A percentile compares a stretch with the other conserved stretches of the same genome.
Evolutionary conservation across 2,329 filamentous ascomycete genomes (phyloP).

Genomic region (Alternaria conjuncta): DNA sequence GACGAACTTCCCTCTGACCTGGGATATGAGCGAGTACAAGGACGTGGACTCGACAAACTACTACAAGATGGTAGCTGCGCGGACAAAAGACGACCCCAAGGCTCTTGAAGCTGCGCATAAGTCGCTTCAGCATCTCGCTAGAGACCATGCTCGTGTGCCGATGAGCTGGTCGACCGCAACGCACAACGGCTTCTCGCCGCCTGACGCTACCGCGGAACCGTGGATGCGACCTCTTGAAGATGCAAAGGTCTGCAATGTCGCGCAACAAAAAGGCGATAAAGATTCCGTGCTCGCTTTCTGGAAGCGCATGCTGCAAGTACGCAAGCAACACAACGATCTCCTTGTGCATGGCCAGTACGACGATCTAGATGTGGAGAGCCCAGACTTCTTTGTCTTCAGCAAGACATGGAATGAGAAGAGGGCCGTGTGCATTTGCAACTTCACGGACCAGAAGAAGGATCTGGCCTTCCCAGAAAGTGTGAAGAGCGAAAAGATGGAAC

Average conservation of each 20-base stretch:
- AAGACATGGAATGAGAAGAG: slow-evolving; percentile 40
- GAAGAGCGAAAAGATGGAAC: slow-evolving; percentile 35
- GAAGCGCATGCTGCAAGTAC: slow-evolving; percentile 60
- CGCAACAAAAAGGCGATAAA: slow-evolving; percentile 55
- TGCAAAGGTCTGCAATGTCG: slow-evolving; percentile 63
- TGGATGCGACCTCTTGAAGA: slow-evolving; percentile 68
- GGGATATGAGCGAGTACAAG: slow-evolving; percentile 57
- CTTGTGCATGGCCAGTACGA: slow-evolving; percentile 69
- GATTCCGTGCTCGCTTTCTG: slow-evolving; percentile 66
- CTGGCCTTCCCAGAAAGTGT: slow-evolving; percentile 44
- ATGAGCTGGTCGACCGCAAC: slow-evolving; percentile 68
- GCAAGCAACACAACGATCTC: slow-evolving; percentile 63
- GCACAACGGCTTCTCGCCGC: slow-evolving; percentile 65
- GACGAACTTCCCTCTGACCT: slow-evolving; percentile 55
- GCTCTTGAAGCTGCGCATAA: slow-evolving; percentile 57
- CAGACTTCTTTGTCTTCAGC: slow-evolving; percentile 62
- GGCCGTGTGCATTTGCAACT: slow-evolving; percentile 45
- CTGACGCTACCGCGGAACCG: slow-evolving; percentile 55
- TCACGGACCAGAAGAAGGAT: slow-evolving; percentile 38
- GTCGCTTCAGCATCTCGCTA: slow-evolving; percentile 64
- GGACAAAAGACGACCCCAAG: slow-evolving; percentile 34
- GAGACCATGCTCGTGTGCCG: slow-evolving; percentile 71
- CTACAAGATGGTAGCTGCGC: slow-evolving; percentile 47
- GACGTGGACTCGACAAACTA: slow-evolving; percentile 64
- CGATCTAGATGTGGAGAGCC: slow-evolving; percentile 58